Evolutionary conservation across 176 grass and related monocot species (phyloP).

Genomic region (Aegilops umbellulata): DNA sequence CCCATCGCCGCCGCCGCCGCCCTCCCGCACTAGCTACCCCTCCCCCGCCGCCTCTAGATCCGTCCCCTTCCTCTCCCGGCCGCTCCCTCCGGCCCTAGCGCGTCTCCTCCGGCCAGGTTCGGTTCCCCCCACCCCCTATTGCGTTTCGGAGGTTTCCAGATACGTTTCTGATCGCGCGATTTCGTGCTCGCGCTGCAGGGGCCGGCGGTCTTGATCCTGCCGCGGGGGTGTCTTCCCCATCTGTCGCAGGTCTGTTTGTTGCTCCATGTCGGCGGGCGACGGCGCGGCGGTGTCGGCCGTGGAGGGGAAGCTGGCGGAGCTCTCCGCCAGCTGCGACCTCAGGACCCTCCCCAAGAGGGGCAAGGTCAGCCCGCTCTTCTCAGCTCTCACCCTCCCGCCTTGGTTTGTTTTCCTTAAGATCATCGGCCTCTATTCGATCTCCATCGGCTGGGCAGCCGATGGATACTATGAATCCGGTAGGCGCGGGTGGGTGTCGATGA

Average conservation of each 20-base stretch:
- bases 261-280: conserved; percentile 31
- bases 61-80: too few relatives aligned
- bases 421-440: not conserved
- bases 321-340: not conserved
- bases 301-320: conserved; percentile 13
- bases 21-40: not conserved
- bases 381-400: not conserved
- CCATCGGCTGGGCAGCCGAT: not conserved
- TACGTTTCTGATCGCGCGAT: not conserved
- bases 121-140: not conserved
- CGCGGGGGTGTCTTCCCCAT: not conserved
- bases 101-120: not conserved
- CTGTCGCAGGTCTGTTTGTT: not conserved
- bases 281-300: conserved; percentile 14
- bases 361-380: conserved; percentile 22
- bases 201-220: not conserved
- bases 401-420: not conserved
- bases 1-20: not conserved
- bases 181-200: not conserved
- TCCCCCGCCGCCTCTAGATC: not conserved
- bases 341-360: conserved; percentile 21
- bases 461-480: not conserved
- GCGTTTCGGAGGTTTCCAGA: not conserved
- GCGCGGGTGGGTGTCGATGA: not conserved
- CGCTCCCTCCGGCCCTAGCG: not conserved